Evolutionary conservation across 495 filamentous ascomycete genomes (phyloP), one percentile per base, ranked within the genome.

Genomic region (Penicillium psychrofluorescens): DNA sequence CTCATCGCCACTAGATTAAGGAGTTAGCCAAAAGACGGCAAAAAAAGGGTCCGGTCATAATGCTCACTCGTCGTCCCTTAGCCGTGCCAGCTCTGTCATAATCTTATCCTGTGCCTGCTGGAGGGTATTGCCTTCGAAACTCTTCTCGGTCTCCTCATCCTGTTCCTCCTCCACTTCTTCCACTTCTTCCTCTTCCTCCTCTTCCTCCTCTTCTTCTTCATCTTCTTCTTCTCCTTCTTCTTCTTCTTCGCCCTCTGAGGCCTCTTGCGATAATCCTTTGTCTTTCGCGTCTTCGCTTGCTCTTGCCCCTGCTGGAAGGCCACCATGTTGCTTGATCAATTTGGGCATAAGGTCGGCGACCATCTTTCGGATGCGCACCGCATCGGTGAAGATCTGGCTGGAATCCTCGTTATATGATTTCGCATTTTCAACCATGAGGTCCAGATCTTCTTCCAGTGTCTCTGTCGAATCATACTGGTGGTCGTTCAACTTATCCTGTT

Each of bases 101-200:
- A 94, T 81, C 66, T 85, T 84, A 45, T 90, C 85, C 56, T 94
- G 87, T 1, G 86, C 88, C 46, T 86, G 70, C 51, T 89, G 86
- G 53, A 94, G 86, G 14, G 53, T 80, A 39, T 85, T 77, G 35
- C 80, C 79, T 46, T 79, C 68, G 59, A 80, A 82, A 9, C 70
- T 66, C 37, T 67, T 71, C 43, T 66, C 68, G 41, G 71, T 63
- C 39, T 77, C 76, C 51, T 58, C 61, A 38, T 64, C 63, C n/a
- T 53, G 55, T 31, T 57, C 57, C 32, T 54, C 54, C 8, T 63
- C 61, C 15, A n/a, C n/a, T n/a, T 45, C 42, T 38, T 44, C 49
- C 52, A 64, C 34, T 32, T 38, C 38, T 7, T 40, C 36, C 9
- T 46, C 52, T 36, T 34, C 50, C 36, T 64, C 58, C 11, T 34